Conservation (phyloP, 805 yeast genomes). For the Citeromyces nyonsensis region DNA sequence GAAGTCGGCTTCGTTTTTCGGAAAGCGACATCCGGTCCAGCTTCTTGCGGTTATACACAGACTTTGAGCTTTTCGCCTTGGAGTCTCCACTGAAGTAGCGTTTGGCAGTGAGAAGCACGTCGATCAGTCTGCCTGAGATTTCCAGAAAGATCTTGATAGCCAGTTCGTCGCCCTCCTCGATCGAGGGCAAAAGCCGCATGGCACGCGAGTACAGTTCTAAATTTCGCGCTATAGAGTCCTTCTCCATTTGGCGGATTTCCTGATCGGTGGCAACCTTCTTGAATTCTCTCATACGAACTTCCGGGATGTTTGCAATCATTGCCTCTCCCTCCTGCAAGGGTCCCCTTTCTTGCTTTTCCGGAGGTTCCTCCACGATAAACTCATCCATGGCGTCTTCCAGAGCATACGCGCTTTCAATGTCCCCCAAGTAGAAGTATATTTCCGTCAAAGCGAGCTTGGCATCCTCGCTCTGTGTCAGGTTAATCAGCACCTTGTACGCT, state of each 20-base stretch:
- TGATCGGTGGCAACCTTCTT: slow-evolving; percentile 10
- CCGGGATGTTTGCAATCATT: slow-evolving; percentile 15
- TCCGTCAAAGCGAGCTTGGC: slow-evolving; percentile 72
- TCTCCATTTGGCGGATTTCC: slow-evolving; percentile 13
- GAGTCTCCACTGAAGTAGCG: slow-evolving; percentile 23
- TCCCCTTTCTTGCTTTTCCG: slow-evolving; percentile 1
- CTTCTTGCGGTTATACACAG: too few species aligned
- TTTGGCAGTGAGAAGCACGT: slow-evolving; percentile 63
- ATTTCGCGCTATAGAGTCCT: slow-evolving; percentile 18
- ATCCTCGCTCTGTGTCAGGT: slow-evolving; percentile 29
- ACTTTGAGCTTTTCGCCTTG: too few species aligned
- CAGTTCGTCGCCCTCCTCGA: slow-evolving; percentile 34
- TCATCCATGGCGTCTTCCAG: slow-evolving; percentile 34
- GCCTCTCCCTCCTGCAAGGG: slow-evolving; percentile 9
- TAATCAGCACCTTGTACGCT: slow-evolving; percentile 33
- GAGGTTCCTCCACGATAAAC: not conserved
- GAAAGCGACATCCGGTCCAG: too few species aligned
- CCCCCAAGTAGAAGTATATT: slow-evolving; percentile 52
- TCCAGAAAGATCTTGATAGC: slow-evolving; percentile 74
- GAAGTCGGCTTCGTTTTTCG: too few species aligned
- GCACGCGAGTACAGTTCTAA: slow-evolving; percentile 29
- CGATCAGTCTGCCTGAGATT: slow-evolving; percentile 68
- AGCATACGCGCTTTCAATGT: slow-evolving; percentile 36
- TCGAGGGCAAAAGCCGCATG: slow-evolving; percentile 30
- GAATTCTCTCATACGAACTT: slow-evolving; percentile 6